Percentiles rank a stretch among this genome's conserved stretches.
Conservation (phyloP, 805 yeast species). For the Candida maesae region DNA sequence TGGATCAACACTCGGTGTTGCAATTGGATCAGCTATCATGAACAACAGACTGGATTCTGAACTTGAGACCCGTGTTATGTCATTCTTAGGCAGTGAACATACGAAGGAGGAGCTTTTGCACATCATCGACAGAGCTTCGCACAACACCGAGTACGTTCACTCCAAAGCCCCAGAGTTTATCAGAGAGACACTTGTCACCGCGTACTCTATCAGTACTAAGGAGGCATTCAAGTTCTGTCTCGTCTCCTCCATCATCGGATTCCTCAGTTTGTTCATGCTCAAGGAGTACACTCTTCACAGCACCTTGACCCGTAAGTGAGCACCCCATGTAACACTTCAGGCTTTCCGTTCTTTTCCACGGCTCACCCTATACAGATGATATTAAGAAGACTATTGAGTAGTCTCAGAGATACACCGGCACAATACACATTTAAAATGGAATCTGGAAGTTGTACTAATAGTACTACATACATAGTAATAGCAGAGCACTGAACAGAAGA, state of each 20-base stretch:
- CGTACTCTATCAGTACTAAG: slow-evolving; percentile 52
- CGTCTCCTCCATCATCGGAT: slow-evolving; percentile 36
- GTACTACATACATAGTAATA: no score
- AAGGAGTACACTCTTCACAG: slow-evolving; percentile 57
- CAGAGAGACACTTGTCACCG: slow-evolving; percentile 40
- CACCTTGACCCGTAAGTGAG: slow-evolving; percentile 38
- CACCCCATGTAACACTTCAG: no score
- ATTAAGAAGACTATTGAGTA: no score
- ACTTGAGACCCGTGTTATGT: slow-evolving; percentile 30
- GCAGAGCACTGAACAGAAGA: no score
- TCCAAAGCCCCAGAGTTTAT: slow-evolving; percentile 51
- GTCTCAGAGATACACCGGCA: no score
- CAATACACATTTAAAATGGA: no score
- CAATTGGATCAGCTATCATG: slow-evolving; percentile 62
- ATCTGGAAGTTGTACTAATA: no score
- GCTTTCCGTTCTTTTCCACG: no score
- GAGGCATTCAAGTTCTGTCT: slow-evolving; percentile 47
- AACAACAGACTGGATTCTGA: slow-evolving; percentile 37
- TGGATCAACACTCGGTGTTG: slow-evolving; percentile 62
- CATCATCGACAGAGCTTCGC: slow-evolving; percentile 50
- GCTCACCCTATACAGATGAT: no score
- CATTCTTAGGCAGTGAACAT: slow-evolving; percentile 33
- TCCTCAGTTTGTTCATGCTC: slow-evolving; percentile 42
- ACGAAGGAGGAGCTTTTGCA: slow-evolving; percentile 34
- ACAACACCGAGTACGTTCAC: slow-evolving; percentile 51